phyloP scores from a whole-genome alignment of 768 basidiomycete species.

The Amanita pallidorosea region DNA sequence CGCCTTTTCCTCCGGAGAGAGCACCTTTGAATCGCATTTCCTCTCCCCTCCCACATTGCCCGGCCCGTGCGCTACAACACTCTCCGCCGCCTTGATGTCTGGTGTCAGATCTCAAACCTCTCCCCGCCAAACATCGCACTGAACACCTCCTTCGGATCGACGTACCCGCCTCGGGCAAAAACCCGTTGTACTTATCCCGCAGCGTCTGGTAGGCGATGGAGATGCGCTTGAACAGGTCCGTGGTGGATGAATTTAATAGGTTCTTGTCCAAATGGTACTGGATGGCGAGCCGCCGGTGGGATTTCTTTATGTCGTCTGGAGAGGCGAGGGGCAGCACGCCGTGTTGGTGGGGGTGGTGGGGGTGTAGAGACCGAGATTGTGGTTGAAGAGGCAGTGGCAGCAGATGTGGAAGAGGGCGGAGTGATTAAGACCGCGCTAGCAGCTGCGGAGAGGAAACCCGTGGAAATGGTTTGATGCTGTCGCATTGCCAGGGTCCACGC shows the following conservation, averaged over 20 bases:
- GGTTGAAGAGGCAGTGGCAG: no score
- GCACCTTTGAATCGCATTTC: constrained; percentile 31
- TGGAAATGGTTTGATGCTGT: no score
- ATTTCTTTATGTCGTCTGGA: constrained; percentile 82
- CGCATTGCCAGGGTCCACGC: no score
- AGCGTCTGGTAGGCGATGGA: constrained; percentile 85
- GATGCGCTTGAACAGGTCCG: constrained; percentile 84
- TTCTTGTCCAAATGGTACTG: constrained; percentile 93
- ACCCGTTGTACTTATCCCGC: constrained; percentile 84
- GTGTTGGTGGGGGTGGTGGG: no score
- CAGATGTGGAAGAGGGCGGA: no score
- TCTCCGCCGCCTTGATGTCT: constrained; percentile 11
- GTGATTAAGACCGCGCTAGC: no score
- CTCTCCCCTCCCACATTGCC: no score
- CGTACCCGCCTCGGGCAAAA: constrained; percentile 79
- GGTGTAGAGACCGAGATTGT: no score
- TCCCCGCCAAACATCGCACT: constrained; percentile 87
- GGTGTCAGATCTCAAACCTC: no score
- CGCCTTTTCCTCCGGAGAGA: constrained; percentile 66
- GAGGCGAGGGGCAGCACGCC: constrained; percentile 68
- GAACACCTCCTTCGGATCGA: constrained; percentile 78
- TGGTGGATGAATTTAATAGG: constrained; percentile 73
- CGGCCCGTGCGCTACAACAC: background rate
- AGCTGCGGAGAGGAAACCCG: no score
- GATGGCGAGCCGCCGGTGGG: constrained; percentile 82